Base-by-base conservation (phyloP, 129 eudicot genomes). In the Artemisia tridentata region DNA sequence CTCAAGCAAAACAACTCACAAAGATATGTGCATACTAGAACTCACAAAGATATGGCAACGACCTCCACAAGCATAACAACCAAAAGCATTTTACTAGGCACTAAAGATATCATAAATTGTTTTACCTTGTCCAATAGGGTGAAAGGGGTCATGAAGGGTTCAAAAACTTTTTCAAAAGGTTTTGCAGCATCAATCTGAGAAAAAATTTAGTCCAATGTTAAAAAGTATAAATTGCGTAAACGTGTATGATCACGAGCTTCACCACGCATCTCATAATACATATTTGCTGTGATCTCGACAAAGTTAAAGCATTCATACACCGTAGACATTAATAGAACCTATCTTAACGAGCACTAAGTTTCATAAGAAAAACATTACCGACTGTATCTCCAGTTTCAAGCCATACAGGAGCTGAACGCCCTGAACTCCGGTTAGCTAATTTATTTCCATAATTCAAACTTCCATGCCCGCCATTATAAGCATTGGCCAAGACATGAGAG, bases 161-260 rank as follows among this genome's bases (percentile, higher is more conserved):
- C n/a, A n/a, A n/a, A n/a, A n/a, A n/a, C n/a, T n/a, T n/a, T n/a
- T n/a, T n/a, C n/a, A n/a, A n/a, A n/a, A n/a, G n/a, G n/a, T n/a
- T n/a, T n/a, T n/a, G n/a, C n/a, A n/a, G n/a, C n/a, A n/a, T n/a
- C n/a, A 54, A n/a, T n/a, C n/a, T n/a, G n/a, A n/a, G n/a, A n/a
- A n/a, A n/a, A n/a, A n/a, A n/a, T n/a, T n/a, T n/a, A n/a, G n/a
- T n/a, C n/a, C n/a, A n/a, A n/a, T n/a, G n/a, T n/a, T n/a, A n/a
- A n/a, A 80, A 86, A 86, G 81, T 81, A 92, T 19, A 82, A 79
- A 82, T 92, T 92, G 23, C 90, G 89, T 50, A 89, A 17, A 54
- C 95, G 95, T 64, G 95, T 95, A 71, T 87, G 89, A 68, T 89
- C 98, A 64, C 92, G 88, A 80, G 98, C 98, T 65, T 92, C 98